phyloP scores from a whole-genome alignment of 1,284 basidiomycete genomes.

The Papiliotrema nemorosa region DNA sequence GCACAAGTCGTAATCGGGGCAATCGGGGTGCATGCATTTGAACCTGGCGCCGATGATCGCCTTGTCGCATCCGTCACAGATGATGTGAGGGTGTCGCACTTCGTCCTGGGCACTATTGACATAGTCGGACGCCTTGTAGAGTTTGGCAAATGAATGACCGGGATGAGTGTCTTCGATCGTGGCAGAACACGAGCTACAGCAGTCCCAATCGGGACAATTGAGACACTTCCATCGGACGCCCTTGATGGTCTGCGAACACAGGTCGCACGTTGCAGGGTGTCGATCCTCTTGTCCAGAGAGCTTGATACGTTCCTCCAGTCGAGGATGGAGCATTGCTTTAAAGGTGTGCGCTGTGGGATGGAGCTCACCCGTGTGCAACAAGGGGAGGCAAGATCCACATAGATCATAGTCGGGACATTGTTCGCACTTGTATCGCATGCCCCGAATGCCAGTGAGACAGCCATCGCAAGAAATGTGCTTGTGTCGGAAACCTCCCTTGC shows the following conservation, averaged over 20 bases:
- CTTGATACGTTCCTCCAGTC: slow-evolving; percentile 41
- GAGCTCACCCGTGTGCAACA: slow-evolving; percentile 37
- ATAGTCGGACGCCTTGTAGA: slow-evolving; percentile 57
- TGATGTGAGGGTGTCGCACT: slow-evolving; percentile 32
- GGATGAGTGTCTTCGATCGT: slow-evolving; percentile 69
- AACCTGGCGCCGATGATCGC: slow-evolving; percentile 39
- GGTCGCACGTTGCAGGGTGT: slow-evolving; percentile 43
- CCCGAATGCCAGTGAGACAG: slow-evolving; percentile 41
- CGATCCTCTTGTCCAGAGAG: slow-evolving; percentile 12
- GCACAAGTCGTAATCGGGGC: slow-evolving; percentile 81
- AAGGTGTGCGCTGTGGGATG: slow-evolving; percentile 40
- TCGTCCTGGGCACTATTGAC: slow-evolving; percentile 39
- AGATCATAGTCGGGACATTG: slow-evolving; percentile 45
- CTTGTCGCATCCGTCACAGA: slow-evolving; percentile 45
- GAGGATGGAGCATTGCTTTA: slow-evolving; percentile 44
- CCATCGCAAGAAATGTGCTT: slow-evolving; percentile 46
- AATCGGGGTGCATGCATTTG: slow-evolving; percentile 72
- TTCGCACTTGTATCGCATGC: slow-evolving; percentile 46
- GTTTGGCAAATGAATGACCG: slow-evolving; percentile 67
- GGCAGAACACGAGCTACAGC: slow-evolving; percentile 66
- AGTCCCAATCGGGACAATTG: slow-evolving; percentile 51
- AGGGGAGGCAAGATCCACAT: slow-evolving; percentile 42
- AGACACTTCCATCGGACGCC: slow-evolving; percentile 48
- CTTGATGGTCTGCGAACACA: slow-evolving; percentile 39
- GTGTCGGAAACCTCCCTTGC: slow-evolving; percentile 43